Base-by-base conservation (phyloP, 805 yeast species). In the Huiozyma naganishii region DNA sequence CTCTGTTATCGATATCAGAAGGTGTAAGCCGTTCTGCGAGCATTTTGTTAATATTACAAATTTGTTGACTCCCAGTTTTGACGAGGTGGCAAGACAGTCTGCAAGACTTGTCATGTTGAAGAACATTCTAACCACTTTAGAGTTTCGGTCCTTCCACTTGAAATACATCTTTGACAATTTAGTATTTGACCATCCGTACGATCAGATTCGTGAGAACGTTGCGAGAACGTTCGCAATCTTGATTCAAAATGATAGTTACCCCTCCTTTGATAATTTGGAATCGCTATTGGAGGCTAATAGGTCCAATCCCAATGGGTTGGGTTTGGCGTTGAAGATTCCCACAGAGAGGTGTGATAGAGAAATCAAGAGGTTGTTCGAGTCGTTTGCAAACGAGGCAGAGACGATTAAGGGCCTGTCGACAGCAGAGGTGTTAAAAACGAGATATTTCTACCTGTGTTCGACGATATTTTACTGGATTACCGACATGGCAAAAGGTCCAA, bases 181-280 rank as follows among this genome's bases (percentile, higher is more conserved):
- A 36, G 68, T 57, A 6, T 59, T 71, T 37, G 68, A 74, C 38
- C 88, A 85, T 57, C 81, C 83, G 6, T 83, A 83, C 56, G 80
- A 79, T 45, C 76, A 77, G 8, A 88, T 89, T 6, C 69, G 95
- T 23, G 77, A 73, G 17, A 78, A 78, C 41, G 66, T 83, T 40
- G 90, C 89, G 0, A 69, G 76, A 2, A 63, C 80, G 5, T 57
- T 87, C n/a, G 42, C 52, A 6, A 52, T 59, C 1, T 37, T 61
- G 11, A 47, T 59, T 12, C 59, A 58, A 39, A 54, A 52, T 29
- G 52, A 52, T 12, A 48, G 62, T 27, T 47, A 48, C 43, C 59
- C 59, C 1, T 54, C 61, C 2, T 36, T 50, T 40, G 33, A 43
- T 3, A 48, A 44, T 32, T 47, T 50, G 7, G 39, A 37, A 6